Base-by-base conservation (phyloP, 1,139 yeast genomes). In the Debaryomyces robertsiae region DNA sequence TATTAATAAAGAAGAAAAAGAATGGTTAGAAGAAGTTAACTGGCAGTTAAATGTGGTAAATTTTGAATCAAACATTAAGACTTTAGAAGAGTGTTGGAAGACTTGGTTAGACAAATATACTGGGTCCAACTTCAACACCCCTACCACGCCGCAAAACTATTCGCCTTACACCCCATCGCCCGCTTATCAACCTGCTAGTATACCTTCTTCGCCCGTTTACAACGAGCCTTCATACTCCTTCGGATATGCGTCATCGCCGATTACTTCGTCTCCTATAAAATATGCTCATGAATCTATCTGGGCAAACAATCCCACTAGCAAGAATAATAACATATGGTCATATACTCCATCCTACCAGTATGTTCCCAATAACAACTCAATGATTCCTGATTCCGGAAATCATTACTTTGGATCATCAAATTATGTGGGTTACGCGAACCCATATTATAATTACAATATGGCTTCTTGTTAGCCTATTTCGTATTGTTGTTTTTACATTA, bases 1-100 rank as follows among this genome's bases (percentile, higher is more conserved):
- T 29, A 72, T 93, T 46, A 89, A 91, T 54, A 58, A 63, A 17
- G 69, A 79, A 48, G 98, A 93, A 67, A 77, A 77, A 44, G 72
- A 69, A 37, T 93, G 98, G 97, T 74, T 93, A 40, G 56, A 54
- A 11, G 75, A 69, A 38, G 58, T 67, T 25, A 64, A 65, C 43
- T 78, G 81, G 79, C 67, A 67, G 46, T 63, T 79, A 44, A 76
- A 72, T 46, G 75, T 70, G 6, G 75, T 69, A 24, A 62, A 61
- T 38, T 71, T 66, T 45, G 74, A 67, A 48, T 50, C 59, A 29
- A 72, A 73, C 48, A 69, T 73, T 40, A 46, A 58, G 30, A 69
- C 75, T 10, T 63, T 73, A 47, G 75, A 72, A 50, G 73, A 73
- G 47, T 73, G 77, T 50, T 73, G 77, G 77, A 59, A 55, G 28